Evolutionary conservation across 148 eudicot species (phyloP), one percentile per base, ranked within the genome.

Genomic region (Spergularia marina): DNA sequence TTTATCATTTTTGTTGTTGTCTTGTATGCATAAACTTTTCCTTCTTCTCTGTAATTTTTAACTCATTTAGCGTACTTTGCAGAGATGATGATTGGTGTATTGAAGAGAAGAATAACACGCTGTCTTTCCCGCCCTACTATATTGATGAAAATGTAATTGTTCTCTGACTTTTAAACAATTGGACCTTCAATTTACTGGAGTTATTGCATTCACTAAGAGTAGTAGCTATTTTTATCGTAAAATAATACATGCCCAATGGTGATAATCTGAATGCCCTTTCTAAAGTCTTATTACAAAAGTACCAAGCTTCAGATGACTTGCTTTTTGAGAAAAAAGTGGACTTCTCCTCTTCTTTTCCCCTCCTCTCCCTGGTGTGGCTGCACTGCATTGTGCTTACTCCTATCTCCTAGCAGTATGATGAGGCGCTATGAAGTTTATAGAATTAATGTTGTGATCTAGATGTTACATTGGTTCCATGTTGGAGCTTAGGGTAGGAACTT

Each of bases 101-200:
- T 75, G 92, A 92, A 78, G 97, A 91, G 65, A 89, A 84, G 76
- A 89, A 81, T 76, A 90, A 82, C 67, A 86, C 87, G n/a, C 89
- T 90, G 67, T 89, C 98, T 64, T 89, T 94, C 84, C 98, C 98
- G 53, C 89, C 96, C 71, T 92, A 94, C 83, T 94, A 92, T 84
- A 94, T 94, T 72, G 97, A 94, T 84, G 98, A 94, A 88, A 89
- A 92, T 94, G 98, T 94, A 90, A 91, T 63, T 82, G 87, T 80
- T 78, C 69, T 69, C 49, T 74, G 64, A 57, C 66, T 75, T 86
- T 71, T 69, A 65, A 52, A 74, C 58, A 70, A 58, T 15, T 60
- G 47, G 59, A 39, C 18, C 58, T 30, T 30, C 2, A 70, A 20
- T 66, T 30, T 25, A 21, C 53, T 65, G 60, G 39, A 58, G 55